Evolutionary conservation across 2,329 filamentous ascomycete species (phyloP).

Genomic region (Neocatenulostroma microsporum): DNA sequence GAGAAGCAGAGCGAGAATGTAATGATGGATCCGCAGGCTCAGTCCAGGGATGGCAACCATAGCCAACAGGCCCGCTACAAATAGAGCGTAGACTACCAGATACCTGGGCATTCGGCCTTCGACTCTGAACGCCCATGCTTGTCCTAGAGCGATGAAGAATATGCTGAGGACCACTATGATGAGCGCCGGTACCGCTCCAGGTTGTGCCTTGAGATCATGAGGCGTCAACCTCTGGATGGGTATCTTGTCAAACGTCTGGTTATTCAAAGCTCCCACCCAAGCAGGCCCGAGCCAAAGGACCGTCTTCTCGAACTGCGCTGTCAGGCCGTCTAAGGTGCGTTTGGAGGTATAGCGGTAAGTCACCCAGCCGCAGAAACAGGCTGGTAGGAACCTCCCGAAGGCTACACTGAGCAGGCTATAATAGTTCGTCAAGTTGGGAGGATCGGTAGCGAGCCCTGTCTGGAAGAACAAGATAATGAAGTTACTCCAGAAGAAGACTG

Average conservation of each 20-base stretch:
- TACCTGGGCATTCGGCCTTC: slow-evolving; percentile 74
- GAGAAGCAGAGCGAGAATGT: slow-evolving; percentile 78
- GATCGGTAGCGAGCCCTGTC: slow-evolving; percentile 81
- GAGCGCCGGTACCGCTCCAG: slow-evolving; percentile 76
- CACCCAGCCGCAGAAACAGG: slow-evolving; percentile 78
- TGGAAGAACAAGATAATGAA: slow-evolving; percentile 84
- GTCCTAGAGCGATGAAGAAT: slow-evolving; percentile 58
- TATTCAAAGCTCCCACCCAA: slow-evolving; percentile 87
- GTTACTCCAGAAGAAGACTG: slow-evolving; percentile 74
- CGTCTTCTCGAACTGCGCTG: slow-evolving; percentile 81
- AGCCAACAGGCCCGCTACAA: slow-evolving; percentile 59
- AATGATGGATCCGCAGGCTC: slow-evolving; percentile 86
- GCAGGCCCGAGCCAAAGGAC: slow-evolving; percentile 81
- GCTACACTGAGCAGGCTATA: slow-evolving; percentile 68
- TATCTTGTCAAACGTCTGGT: slow-evolving; percentile 91
- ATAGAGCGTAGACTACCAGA: slow-evolving; percentile 66
- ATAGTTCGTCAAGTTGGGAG: slow-evolving; percentile 61
- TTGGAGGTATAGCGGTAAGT: slow-evolving; percentile 77
- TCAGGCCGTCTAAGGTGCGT: slow-evolving; percentile 62
- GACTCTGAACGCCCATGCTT: slow-evolving; percentile 78
- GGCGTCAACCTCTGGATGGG: slow-evolving; percentile 87
- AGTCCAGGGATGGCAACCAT: slow-evolving; percentile 67
- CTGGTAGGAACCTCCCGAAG: slow-evolving; percentile 75
- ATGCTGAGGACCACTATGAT: slow-evolving; percentile 68
- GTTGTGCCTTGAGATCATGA: slow-evolving; percentile 81